Percentiles rank a stretch among this genome's conserved stretches.
Evolutionary conservation across 75 land plant species (phyloP).

Genomic region (Picea glauca): DNA sequence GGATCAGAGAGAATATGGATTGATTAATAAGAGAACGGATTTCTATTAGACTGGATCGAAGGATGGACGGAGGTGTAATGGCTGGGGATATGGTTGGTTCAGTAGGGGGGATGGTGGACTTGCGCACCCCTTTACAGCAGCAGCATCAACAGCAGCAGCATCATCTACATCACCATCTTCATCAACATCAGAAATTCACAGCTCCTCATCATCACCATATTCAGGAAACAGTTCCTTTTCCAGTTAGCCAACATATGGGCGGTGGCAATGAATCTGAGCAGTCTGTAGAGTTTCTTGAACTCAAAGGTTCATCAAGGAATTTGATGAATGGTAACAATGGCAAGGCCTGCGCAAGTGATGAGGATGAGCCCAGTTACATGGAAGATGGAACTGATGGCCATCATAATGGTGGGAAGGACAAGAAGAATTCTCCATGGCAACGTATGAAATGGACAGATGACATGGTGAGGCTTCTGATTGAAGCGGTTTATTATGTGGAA

Average conservation of each 20-base stretch:
- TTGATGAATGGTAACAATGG: background rate
- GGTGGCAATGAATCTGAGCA: background rate
- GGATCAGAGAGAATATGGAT: no score
- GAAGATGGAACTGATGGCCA: slow-evolving; percentile 20
- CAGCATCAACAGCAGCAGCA: background rate
- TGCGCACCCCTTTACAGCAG: background rate
- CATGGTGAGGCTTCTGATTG: slow-evolving; percentile 58
- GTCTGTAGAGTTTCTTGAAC: background rate
- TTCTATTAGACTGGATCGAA: no score
- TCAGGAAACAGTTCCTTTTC: background rate
- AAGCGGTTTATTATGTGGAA: slow-evolving; percentile 47
- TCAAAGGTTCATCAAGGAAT: background rate
- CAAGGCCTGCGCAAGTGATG: slow-evolving; percentile 13
- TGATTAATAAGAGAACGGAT: no score
- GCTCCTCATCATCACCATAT: background rate
- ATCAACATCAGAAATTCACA: background rate
- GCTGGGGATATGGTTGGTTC: background rate
- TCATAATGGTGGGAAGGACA: slow-evolving; percentile 19
- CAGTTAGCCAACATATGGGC: background rate
- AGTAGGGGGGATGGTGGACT: background rate
- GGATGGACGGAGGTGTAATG: background rate
- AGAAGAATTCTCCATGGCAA: slow-evolving; percentile 53
- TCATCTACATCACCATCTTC: background rate
- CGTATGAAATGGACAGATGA: slow-evolving; percentile 71
- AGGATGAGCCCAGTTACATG: slow-evolving; percentile 19